These are phyloP conservation scores for Thozetella sp. DNA, from an alignment of 495 filamentous ascomycete genomes.

Conservation along the genomic window DNA sequence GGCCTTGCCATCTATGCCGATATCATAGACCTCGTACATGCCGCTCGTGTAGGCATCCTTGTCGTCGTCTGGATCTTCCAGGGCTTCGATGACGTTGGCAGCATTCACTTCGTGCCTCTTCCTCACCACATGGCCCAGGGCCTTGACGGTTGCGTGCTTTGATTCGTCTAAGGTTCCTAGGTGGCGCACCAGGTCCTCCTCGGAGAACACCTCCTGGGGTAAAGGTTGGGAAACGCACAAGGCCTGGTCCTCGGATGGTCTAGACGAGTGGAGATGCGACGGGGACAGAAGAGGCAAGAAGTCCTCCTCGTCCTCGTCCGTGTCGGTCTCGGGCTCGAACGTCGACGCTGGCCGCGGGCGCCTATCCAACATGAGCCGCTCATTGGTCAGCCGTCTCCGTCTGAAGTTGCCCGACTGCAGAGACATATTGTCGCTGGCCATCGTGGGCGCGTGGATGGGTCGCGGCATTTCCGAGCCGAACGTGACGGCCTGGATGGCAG, in stretches of 20 bases:
- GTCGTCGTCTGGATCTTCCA: slow-evolving; percentile 13
- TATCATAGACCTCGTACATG: slow-evolving; percentile 52
- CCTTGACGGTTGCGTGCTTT: slow-evolving; percentile 24
- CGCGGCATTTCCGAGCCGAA: slow-evolving; percentile 8
- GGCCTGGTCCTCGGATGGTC: neutral
- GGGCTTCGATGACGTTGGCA: slow-evolving; percentile 27
- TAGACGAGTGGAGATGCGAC: neutral
- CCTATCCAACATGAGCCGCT: slow-evolving; percentile 3
- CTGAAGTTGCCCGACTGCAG: neutral
- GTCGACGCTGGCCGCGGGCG: slow-evolving; percentile 14
- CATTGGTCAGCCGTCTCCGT: slow-evolving; percentile 8
- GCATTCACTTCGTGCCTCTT: slow-evolving; percentile 31
- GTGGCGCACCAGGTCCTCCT: slow-evolving; percentile 36
- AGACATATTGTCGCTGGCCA: slow-evolving; percentile 4
- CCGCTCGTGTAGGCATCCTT: slow-evolving; percentile 37
- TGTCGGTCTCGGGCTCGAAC: slow-evolving; percentile 18
- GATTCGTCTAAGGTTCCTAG: slow-evolving; percentile 29
- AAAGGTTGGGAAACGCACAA: slow-evolving; percentile 24
- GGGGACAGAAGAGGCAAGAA: slow-evolving; percentile 18
- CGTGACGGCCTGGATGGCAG: slow-evolving; percentile 13
- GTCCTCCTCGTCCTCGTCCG: slow-evolving; percentile 29
- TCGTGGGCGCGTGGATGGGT: neutral
- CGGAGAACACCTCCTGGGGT: slow-evolving; percentile 19
- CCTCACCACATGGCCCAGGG: slow-evolving; percentile 33
- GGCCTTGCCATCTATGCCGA: slow-evolving; percentile 40